Evolutionary conservation across 2,329 filamentous ascomycete species (phyloP).

Genomic region (Scedosporium apiospermum): DNA sequence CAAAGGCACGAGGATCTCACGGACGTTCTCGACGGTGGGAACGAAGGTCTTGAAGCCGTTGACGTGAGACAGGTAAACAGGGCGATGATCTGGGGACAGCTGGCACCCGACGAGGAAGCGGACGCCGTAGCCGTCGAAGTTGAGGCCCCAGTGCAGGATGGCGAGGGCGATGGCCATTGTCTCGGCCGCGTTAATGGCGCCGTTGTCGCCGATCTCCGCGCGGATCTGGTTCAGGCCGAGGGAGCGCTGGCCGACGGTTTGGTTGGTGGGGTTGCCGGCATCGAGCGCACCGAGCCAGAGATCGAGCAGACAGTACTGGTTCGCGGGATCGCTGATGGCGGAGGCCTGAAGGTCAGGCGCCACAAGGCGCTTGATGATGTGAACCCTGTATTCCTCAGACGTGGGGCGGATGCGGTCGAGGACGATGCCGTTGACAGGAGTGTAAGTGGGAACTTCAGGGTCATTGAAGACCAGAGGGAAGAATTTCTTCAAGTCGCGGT

Average conservation of each 20-base stretch:
- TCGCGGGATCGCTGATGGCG: neutral
- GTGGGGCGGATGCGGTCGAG: neutral
- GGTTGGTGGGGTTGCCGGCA: neutral
- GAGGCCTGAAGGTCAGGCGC: neutral
- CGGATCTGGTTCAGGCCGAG: neutral
- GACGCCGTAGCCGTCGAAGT: neutral
- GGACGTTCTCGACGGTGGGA: neutral
- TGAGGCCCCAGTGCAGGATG: slow-evolving; percentile 1
- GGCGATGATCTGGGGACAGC: neutral
- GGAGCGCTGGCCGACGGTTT: neutral
- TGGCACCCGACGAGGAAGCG: neutral
- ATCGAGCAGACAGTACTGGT: slow-evolving; percentile 1
- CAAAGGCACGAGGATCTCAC: neutral
- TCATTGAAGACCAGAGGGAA: slow-evolving; percentile 1
- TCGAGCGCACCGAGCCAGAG: neutral
- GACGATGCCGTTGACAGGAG: neutral
- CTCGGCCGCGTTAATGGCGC: neutral
- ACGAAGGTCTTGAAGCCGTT: neutral
- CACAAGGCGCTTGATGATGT: neutral
- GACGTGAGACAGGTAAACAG: neutral
- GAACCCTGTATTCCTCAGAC: neutral
- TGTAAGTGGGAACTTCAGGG: neutral
- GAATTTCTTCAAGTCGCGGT: neutral
- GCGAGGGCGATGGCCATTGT: slow-evolving; percentile 3
- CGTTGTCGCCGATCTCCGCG: neutral